phyloP scores from a whole-genome alignment of 2,329 filamentous ascomycete genomes.

The Parascedosporium putredinis region DNA sequence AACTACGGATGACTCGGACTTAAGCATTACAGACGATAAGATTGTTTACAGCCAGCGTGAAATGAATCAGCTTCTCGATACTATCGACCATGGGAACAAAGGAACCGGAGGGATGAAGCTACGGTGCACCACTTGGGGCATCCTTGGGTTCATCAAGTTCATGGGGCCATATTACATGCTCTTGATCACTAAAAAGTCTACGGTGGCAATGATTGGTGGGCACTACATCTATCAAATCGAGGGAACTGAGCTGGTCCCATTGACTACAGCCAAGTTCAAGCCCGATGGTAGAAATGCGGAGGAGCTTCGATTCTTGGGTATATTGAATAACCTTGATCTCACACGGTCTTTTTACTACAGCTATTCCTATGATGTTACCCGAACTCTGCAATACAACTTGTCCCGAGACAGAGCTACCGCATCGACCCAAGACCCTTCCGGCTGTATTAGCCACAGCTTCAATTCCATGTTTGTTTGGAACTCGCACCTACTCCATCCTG shows the following conservation, averaged over 20 bases:
- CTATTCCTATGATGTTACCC: slow-evolving; percentile 93
- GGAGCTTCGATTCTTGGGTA: slow-evolving; percentile 78
- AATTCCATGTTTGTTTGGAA: slow-evolving; percentile 99
- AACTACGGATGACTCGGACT: slow-evolving; percentile 63
- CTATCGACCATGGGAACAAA: slow-evolving; percentile 92
- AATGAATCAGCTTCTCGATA: slow-evolving; percentile 85
- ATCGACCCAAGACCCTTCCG: slow-evolving; percentile 52
- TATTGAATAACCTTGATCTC: slow-evolving; percentile 83
- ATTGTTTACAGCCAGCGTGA: slow-evolving; percentile 87
- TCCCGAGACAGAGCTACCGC: slow-evolving; percentile 65
- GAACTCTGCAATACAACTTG: slow-evolving; percentile 86
- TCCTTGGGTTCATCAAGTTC: slow-evolving; percentile 91
- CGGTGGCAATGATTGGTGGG: slow-evolving; percentile 90
- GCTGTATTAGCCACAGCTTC: slow-evolving; percentile 52
- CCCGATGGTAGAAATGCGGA: slow-evolving; percentile 73
- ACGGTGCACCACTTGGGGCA: slow-evolving; percentile 83
- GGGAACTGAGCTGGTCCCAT: slow-evolving; percentile 78
- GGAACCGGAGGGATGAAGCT: slow-evolving; percentile 81
- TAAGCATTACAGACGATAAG: slow-evolving; percentile 86
- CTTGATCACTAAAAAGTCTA: slow-evolving; percentile 88
- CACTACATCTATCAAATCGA: slow-evolving; percentile 96
- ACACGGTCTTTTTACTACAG: slow-evolving; percentile 95
- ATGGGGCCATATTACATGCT: slow-evolving; percentile 97
- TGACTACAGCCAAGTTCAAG: slow-evolving; percentile 68
- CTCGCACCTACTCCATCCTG: slow-evolving; percentile 73